Conservation (phyloP, 2,329 filamentous ascomycete species). For the Verticillium nonalfalfae region DNA sequence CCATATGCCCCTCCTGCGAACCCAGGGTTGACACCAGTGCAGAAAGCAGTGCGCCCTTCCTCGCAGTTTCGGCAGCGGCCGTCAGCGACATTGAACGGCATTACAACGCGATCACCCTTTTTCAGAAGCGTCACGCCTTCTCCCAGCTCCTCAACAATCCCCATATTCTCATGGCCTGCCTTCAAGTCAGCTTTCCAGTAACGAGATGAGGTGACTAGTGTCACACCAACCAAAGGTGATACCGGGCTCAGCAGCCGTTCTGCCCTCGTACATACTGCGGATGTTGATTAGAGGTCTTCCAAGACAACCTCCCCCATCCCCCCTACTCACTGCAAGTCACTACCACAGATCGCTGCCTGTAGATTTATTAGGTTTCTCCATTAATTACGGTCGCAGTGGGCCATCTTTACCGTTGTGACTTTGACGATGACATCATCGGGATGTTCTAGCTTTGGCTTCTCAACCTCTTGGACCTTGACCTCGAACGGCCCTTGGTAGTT, state of each 20-base stretch:
- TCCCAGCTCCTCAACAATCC: conserved; percentile 47
- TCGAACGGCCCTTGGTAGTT: conserved; percentile 57
- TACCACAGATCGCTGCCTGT: conserved; percentile 46
- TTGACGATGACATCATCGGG: conserved; percentile 61
- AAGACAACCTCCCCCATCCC: not conserved
- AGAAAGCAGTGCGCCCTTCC: conserved; percentile 58
- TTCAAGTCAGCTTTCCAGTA: no score
- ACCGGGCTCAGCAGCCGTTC: conserved; percentile 55
- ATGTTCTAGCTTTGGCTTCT: conserved; percentile 52
- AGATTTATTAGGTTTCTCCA: not conserved
- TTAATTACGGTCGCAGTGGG: not conserved
- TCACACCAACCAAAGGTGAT: conserved; percentile 46
- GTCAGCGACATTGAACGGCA: conserved; percentile 61
- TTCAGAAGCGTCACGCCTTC: conserved; percentile 53
- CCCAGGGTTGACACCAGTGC: conserved; percentile 44
- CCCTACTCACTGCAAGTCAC: conserved; percentile 34
- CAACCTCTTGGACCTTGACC: conserved; percentile 56
- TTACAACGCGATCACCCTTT: conserved; percentile 57
- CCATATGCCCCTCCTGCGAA: conserved; percentile 28
- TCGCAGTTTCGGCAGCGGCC: conserved; percentile 59
- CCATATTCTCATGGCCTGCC: conserved; percentile 52
- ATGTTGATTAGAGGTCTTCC: conserved; percentile 13
- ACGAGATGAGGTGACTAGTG: no score
- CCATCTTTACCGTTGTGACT: conserved; percentile 49
- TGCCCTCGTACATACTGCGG: conserved; percentile 57